These are phyloP conservation scores for Globisporangium spinosum DNA, from an alignment of 352 stramenopile genomes.

Conservation along the genomic window DNA sequence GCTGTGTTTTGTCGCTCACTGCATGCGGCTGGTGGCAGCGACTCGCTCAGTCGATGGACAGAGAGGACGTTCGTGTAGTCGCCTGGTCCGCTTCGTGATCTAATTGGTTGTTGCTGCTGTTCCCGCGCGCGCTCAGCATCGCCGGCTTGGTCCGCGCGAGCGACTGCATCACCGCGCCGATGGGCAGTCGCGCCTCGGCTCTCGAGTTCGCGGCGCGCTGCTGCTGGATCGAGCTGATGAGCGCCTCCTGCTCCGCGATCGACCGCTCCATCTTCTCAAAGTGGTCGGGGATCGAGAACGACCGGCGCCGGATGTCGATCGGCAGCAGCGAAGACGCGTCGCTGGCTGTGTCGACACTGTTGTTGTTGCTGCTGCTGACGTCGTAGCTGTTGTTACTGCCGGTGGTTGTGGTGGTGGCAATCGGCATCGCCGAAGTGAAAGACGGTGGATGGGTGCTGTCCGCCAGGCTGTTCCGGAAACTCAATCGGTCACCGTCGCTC, in stretches of 20 bases:
- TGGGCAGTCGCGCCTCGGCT: slow-evolving; percentile 14
- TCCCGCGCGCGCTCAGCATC: neutral
- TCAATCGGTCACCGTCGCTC: neutral
- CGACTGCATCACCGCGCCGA: slow-evolving; percentile 21
- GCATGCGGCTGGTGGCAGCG: neutral
- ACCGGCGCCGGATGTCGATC: slow-evolving; percentile 28
- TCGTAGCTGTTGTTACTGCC: neutral
- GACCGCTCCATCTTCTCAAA: slow-evolving; percentile 54
- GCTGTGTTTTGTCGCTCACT: neutral
- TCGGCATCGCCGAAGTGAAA: neutral
- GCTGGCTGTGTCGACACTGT: slow-evolving; percentile 4
- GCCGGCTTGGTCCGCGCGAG: slow-evolving; percentile 6
- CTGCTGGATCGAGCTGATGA: slow-evolving; percentile 57
- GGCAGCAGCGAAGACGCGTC: slow-evolving; percentile 6
- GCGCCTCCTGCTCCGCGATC: slow-evolving; percentile 57
- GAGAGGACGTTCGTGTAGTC: neutral
- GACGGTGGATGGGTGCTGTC: neutral
- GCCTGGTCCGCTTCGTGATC: neutral
- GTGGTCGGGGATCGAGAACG: slow-evolving; percentile 47
- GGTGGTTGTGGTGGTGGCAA: neutral
- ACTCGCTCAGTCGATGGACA: neutral
- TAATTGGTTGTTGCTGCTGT: neutral
- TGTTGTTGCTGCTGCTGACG: neutral
- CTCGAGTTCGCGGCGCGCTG: slow-evolving; percentile 28
- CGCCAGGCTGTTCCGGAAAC: neutral